phyloP scores from a whole-genome alignment of 23 red algal species.

The Cyanidiococcus yangmingshanensis region DNA sequence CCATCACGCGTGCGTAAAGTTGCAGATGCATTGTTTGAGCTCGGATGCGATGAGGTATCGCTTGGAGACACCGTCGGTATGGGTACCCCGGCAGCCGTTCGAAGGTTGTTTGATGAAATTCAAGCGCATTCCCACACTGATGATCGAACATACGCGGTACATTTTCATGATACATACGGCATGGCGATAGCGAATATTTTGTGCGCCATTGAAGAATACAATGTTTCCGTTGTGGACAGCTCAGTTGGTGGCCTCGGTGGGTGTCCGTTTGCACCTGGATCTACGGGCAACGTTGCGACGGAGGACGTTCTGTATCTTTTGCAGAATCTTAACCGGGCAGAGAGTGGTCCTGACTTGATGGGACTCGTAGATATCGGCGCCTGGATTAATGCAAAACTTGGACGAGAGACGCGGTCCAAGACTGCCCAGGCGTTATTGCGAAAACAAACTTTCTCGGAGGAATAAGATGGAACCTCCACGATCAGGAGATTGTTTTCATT shows the following conservation, averaged over 20 bases:
- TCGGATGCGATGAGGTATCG: slow-evolving; percentile 97
- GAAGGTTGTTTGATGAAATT: neutral
- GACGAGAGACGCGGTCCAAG: neutral
- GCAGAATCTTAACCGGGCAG: slow-evolving; percentile 1
- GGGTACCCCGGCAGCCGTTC: slow-evolving; percentile 52
- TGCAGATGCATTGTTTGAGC: slow-evolving; percentile 38
- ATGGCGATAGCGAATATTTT: slow-evolving; percentile 72
- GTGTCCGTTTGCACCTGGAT: slow-evolving; percentile 87
- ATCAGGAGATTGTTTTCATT: neutral
- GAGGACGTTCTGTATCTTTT: slow-evolving; percentile 44
- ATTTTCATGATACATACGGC: slow-evolving; percentile 93
- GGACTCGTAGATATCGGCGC: neutral
- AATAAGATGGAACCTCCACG: neutral
- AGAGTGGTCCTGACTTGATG: neutral
- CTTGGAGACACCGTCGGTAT: slow-evolving; percentile 89
- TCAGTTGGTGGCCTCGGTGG: slow-evolving; percentile 81
- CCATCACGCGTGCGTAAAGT: slow-evolving; percentile 51
- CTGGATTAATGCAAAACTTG: neutral
- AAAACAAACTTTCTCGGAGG: too few relatives aligned
- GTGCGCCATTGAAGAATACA: slow-evolving; percentile 48
- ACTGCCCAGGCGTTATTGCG: neutral
- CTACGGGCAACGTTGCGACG: slow-evolving; percentile 80
- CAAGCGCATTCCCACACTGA: neutral
- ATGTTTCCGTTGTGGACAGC: slow-evolving; percentile 47
- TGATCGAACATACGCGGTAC: slow-evolving; percentile 12